phyloP scores from a whole-genome alignment of 192 early-diverging fungal species.

The Rhizophagus sp. region DNA sequence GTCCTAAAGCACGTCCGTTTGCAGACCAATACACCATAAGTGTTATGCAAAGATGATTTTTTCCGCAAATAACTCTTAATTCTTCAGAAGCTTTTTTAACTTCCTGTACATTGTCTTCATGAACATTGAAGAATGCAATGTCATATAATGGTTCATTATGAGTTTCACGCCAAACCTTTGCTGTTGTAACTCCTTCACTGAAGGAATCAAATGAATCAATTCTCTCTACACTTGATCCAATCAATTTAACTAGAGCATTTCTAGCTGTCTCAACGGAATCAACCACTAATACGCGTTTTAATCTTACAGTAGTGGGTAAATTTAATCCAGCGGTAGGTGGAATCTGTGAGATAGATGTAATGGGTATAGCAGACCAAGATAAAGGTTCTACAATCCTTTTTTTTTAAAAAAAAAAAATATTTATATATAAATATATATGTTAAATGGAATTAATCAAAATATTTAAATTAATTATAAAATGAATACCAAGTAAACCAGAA shows the following conservation, averaged over 20 bases:
- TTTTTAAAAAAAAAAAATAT: not conserved
- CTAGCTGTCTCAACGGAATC: slow-evolving; percentile 5
- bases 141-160: slow-evolving; percentile 34
- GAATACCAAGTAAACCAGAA: slow-evolving; percentile 68
- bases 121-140: slow-evolving; percentile 38
- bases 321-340: slow-evolving; percentile 31
- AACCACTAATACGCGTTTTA: slow-evolving; percentile 30
- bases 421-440: no score
- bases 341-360: slow-evolving; percentile 34
- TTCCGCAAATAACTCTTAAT: slow-evolving; percentile 30
- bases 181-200: slow-evolving; percentile 29
- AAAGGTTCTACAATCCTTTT: slow-evolving; percentile 1
- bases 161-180: slow-evolving; percentile 19
- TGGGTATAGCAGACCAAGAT: slow-evolving; percentile 4
- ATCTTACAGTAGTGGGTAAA: slow-evolving; percentile 22
- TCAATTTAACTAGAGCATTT: slow-evolving; percentile 3
- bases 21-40: slow-evolving; percentile 40
- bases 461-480: not conserved
- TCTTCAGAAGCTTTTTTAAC: slow-evolving; percentile 33
- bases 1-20: slow-evolving; percentile 38
- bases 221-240: slow-evolving; percentile 24
- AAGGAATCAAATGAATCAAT: slow-evolving; percentile 32
- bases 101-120: slow-evolving; percentile 21
- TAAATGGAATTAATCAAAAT: not conserved
- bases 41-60: slow-evolving; percentile 35